Base-by-base conservation (phyloP, 176 grass and related monocot genomes). In the Zea luxurians region DNA sequence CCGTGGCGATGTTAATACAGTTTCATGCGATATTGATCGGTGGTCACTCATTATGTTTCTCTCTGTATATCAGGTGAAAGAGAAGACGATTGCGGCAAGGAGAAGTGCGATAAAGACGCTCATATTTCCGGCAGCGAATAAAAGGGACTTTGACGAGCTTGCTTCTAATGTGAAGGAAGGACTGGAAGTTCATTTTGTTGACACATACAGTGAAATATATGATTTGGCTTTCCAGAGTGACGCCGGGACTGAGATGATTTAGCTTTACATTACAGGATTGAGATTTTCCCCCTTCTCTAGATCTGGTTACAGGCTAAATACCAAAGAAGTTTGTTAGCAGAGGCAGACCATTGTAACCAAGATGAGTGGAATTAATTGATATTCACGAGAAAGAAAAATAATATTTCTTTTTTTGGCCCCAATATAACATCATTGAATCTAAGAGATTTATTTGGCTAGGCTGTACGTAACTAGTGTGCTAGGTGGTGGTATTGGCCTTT, bases 101-200 rank as follows among this genome's bases (percentile, higher is more conserved):
- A 86, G 96, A 80, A 99, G 92, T 37, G 78, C 46, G 4, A 80
- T 99, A 13, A 99, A 95, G 81, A 95, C 81, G 0, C 87, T 99
- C 69, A 91, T 99, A 87, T 99, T 93, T 75, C 89, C 96, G 48
- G 58, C 92, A 55, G 96, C 90, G 3, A 99, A 99, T 82, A 92
- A 80, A 85, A 91, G 92, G 68, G 92, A 99, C 75, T 95, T 89
- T 10, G 96, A 99, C 27, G 96, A 99, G 68, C 92, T 89, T 71
- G 92, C 96, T 60, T 53, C 48, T 34, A 86, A 99, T 85, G 96
- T 99, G 42, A 99, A 99, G 86, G 96, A 99, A 80, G 96, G 96
- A 3, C 86, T 99, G 1, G 90, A 89, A 47, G 92, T 99, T 61
- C 90, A 93, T 71, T 99, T 99, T 67, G 96, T 99, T 15, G 88